Evolutionary conservation across 768 basidiomycete genomes (phyloP).

Genomic region (Royoungia palumana): DNA sequence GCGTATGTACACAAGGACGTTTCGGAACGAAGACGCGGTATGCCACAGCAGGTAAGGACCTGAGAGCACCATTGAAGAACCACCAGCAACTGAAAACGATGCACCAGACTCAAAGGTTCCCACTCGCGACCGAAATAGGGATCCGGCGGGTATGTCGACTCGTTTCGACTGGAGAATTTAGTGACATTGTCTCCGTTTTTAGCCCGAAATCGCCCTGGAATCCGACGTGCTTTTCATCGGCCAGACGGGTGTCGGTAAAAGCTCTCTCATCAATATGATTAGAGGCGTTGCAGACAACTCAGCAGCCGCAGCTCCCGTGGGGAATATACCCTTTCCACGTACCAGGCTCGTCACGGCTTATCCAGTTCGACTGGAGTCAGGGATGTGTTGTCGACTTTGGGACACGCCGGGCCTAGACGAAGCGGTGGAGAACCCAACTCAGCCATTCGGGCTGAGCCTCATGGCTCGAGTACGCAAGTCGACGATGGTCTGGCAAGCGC

Average conservation of each 20-base stretch:
- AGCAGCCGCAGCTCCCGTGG: neutral
- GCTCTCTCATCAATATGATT: neutral
- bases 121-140: too few relatives aligned
- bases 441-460: constrained; percentile 5
- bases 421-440: constrained; percentile 8
- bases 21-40: too few relatives aligned
- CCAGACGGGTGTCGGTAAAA: neutral
- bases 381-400: neutral
- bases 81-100: too few relatives aligned
- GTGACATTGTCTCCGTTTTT: too few relatives aligned
- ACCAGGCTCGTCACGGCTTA: neutral
- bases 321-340: neutral
- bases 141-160: too few relatives aligned
- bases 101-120: too few relatives aligned
- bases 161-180: too few relatives aligned
- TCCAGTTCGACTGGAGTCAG: neutral
- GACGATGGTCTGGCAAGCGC: constrained; percentile 11
- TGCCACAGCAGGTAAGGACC: too few relatives aligned
- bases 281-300: neutral
- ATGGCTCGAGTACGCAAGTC: constrained; percentile 10
- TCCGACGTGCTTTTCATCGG: neutral
- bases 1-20: too few relatives aligned
- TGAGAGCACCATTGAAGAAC: too few relatives aligned
- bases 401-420: constrained; percentile 26
- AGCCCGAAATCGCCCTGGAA: too few relatives aligned